Evolutionary conservation across 139 green algal genomes (phyloP).

Genomic region (Chlamydomonas sp.): DNA sequence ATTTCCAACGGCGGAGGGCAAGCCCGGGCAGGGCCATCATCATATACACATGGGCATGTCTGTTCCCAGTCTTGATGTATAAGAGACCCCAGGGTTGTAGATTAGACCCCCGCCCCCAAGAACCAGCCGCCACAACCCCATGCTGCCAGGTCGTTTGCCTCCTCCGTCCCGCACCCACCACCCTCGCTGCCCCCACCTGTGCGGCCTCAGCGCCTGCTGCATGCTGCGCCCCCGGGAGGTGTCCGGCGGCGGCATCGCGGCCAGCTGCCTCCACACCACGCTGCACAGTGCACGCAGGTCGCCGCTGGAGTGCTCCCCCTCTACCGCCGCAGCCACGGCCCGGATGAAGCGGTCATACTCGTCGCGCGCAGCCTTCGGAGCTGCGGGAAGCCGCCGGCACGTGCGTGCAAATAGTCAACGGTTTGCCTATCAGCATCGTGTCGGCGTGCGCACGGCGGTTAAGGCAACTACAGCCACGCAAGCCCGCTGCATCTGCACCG

Average conservation of each 20-base stretch:
- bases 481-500: neutral
- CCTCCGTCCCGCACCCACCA: neutral
- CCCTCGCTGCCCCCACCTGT: conserved; percentile 34
- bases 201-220: conserved; percentile 19
- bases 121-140: neutral
- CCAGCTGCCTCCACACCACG: conserved; percentile 46
- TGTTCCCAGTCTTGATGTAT: too few relatives aligned
- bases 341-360: conserved; percentile 70
- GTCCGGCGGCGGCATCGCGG: conserved; percentile 20
- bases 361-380: conserved; percentile 61
- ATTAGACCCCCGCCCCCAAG: neutral
- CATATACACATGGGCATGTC: too few relatives aligned
- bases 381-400: conserved; percentile 41
- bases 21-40: too few relatives aligned
- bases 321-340: conserved; percentile 34
- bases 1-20: neutral
- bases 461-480: neutral
- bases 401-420: neutral
- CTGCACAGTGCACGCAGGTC: conserved; percentile 60
- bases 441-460: neutral
- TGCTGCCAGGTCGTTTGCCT: neutral
- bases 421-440: neutral
- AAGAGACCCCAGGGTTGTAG: too few relatives aligned
- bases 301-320: conserved; percentile 51
- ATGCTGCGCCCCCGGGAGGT: conserved; percentile 39